Percentiles rank a stretch among this genome's conserved stretches.
phyloP scores from a whole-genome alignment of 1,284 basidiomycete species.

The Prillingera fragicola region DNA sequence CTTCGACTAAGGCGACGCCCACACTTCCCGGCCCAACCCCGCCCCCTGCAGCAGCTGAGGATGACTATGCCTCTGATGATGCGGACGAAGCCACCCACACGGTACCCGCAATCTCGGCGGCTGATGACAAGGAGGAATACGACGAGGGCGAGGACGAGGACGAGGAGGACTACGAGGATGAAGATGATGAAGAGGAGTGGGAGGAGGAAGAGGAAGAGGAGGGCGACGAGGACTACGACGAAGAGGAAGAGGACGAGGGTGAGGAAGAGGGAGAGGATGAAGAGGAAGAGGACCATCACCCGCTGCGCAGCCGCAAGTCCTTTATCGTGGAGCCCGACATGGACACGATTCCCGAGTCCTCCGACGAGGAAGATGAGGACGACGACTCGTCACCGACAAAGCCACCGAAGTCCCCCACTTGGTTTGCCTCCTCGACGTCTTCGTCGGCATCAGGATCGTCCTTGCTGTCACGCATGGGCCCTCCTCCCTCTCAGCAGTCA shows the following conservation, averaged over 20 bases:
- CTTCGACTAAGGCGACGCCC: background rate
- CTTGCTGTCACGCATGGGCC: constrained; percentile 10
- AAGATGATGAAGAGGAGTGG: constrained; percentile 13
- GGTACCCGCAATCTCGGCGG: no score
- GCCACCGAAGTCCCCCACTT: constrained; percentile 33
- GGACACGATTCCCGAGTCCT: constrained; percentile 31
- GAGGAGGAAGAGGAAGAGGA: constrained; percentile 22
- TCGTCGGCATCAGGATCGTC: background rate
- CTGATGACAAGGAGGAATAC: constrained; percentile 10
- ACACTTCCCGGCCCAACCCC: no score
- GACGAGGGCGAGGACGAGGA: constrained; percentile 16
- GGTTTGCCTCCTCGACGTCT: constrained; percentile 17
- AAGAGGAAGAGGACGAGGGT: constrained; percentile 14
- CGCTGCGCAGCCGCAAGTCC: constrained; percentile 11
- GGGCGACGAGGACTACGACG: constrained; percentile 19
- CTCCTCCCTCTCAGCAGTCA: constrained; percentile 1
- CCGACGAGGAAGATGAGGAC: constrained; percentile 14
- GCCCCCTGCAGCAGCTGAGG: no score
- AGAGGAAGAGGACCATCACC: constrained; percentile 10
- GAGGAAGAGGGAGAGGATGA: constrained; percentile 23
- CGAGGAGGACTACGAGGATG: constrained; percentile 12
- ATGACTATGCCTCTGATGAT: background rate
- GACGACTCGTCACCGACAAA: constrained; percentile 7
- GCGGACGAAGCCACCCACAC: background rate
- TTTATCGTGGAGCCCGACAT: constrained; percentile 23